Conservation (phyloP, 306 rosid species). For the Acacia acuminata region DNA sequence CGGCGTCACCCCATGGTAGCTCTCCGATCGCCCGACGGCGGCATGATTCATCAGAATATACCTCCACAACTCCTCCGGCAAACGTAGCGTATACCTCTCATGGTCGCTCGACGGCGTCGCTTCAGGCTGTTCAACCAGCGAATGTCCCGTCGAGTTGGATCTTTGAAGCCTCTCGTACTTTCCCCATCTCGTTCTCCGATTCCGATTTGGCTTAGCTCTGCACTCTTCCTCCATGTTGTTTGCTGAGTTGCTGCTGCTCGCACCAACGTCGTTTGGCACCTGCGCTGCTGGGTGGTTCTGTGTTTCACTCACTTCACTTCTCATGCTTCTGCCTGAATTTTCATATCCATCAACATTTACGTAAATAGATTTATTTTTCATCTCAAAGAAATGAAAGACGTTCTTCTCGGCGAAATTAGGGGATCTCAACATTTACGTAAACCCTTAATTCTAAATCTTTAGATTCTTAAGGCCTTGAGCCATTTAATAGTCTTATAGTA, state of each 20-base stretch:
- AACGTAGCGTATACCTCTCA: conserved; percentile 44
- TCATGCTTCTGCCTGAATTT: background rate
- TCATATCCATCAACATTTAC: background rate
- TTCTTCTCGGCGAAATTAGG: background rate
- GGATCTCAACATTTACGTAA: background rate
- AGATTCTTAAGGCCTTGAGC: too few relatives aligned
- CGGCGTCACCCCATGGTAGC: conserved; percentile 38
- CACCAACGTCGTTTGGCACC: background rate
- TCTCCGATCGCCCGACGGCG: conserved; percentile 33
- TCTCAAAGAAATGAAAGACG: background rate
- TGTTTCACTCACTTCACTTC: background rate
- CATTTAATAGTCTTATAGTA: too few relatives aligned
- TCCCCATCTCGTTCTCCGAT: background rate
- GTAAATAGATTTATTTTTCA: background rate
- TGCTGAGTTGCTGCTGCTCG: background rate
- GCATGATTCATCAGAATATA: conserved; percentile 29
- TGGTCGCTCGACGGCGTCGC: conserved; percentile 1
- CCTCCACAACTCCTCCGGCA: conserved; percentile 48
- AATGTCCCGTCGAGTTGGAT: conserved; percentile 66
- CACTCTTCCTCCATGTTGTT: background rate
- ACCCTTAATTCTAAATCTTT: background rate
- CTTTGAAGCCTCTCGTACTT: conserved; percentile 30
- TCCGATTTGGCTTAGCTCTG: background rate
- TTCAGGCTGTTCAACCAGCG: conserved; percentile 34
- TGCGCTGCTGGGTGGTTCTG: background rate